Base-by-base conservation (phyloP, 1,284 basidiomycete genomes). In the Tilletia caries region DNA sequence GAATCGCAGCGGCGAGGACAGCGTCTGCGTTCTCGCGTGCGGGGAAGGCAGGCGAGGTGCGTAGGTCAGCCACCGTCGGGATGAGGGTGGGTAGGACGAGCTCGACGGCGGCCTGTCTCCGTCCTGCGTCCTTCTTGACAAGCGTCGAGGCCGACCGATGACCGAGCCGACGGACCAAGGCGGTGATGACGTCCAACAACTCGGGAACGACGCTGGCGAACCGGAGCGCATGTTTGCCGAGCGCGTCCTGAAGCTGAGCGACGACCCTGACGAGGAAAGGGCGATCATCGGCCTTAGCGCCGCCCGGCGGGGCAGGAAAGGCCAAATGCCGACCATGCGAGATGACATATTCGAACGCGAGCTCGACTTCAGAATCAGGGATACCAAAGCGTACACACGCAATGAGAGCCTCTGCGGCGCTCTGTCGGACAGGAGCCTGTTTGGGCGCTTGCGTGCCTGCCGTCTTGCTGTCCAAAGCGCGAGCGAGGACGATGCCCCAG, bases 1-100 rank as follows among this genome's bases (percentile, higher is more conserved):
- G 88, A 87, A 97, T 91, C 0, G 93, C 92, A 34, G 89, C 88
- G 3, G 90, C 89, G 46, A 98, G 85, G 1, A 91, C 89, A 3
- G 86, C 86, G 83, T 99, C 96, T 29, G 91, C 93, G 64, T 89
- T 88, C 82, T 95, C 93, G 83, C 93, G 95, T 83, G 91, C 88
- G 83, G 97, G 94, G 79, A 98, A 98, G 3, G 87, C 89, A 83
- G 91, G 91, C 78, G 91, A 87, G 43, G 88, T 86, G 52, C 95
- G 86, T 70, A 96, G 84, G 52, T 91, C 89, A 1, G 90, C 92
- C 33, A 96, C 86, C 69, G 89, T 88, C 72, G 87, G 85, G 65
- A 98, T 87, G n/a, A 93, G 83, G 41, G 90, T 89, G 60, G 91
- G 83, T 27, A 95, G 85, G 8, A 97, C 86, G 58, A 85, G 82